These are phyloP conservation scores for Lachancea kluyveri DNA, from an alignment of 805 yeast genomes.

Conservation along the genomic window DNA sequence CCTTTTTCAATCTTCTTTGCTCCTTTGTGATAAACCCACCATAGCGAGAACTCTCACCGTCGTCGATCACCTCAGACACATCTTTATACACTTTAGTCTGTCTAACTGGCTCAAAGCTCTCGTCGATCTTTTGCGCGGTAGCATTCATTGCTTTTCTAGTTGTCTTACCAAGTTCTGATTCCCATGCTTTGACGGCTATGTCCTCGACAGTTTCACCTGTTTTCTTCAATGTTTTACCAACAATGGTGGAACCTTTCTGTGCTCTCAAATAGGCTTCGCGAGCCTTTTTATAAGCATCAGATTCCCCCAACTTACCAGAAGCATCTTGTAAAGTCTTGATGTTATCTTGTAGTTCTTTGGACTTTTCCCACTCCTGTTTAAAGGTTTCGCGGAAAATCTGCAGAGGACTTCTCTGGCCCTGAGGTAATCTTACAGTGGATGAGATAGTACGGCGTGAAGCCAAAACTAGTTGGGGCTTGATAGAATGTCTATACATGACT, in stretches of 20 bases:
- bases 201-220: constrained; percentile 93
- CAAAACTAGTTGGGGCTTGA: constrained; percentile 7
- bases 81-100: constrained; percentile 85
- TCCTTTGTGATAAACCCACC: constrained; percentile 91
- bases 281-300: constrained; percentile 89
- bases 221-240: constrained; percentile 68
- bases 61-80: constrained; percentile 81
- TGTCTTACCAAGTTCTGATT: constrained; percentile 82
- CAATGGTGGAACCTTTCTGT: constrained; percentile 62
- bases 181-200: constrained; percentile 92
- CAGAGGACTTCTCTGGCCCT: constrained; percentile 52
- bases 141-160: constrained; percentile 80
- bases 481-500: too few species aligned
- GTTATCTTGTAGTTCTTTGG: constrained; percentile 82
- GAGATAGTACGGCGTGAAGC: constrained; percentile 9
- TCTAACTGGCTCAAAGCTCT: constrained; percentile 85
- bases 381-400: constrained; percentile 93
- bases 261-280: constrained; percentile 88
- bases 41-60: constrained; percentile 80
- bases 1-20: constrained; percentile 68
- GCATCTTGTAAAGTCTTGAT: constrained; percentile 94
- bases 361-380: constrained; percentile 83
- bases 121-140: constrained; percentile 82
- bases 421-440: constrained; percentile 9
- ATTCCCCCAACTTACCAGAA: constrained; percentile 88